These are phyloP conservation scores for Lathyrus tuberosus DNA, from an alignment of 306 rosid genomes.

Conservation along the genomic window DNA sequence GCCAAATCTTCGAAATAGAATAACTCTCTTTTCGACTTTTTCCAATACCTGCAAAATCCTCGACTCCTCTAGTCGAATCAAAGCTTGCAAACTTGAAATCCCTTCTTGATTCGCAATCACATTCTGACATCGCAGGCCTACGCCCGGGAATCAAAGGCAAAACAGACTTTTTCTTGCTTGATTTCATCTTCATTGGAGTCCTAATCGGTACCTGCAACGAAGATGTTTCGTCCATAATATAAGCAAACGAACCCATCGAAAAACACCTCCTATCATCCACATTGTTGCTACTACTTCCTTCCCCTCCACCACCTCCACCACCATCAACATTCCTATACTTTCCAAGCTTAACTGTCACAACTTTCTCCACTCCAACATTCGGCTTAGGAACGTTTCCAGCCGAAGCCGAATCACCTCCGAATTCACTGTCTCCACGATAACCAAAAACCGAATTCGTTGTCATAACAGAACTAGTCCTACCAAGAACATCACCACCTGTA, in stretches of 20 bases:
- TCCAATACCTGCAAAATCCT: slow-evolving; percentile 36
- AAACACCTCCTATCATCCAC: slow-evolving; percentile 85
- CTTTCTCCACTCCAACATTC: slow-evolving; percentile 42
- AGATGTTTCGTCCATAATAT: slow-evolving; percentile 81
- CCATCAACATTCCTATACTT: slow-evolving; percentile 75
- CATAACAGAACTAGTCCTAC: slow-evolving; percentile 56
- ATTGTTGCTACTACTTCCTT: slow-evolving; percentile 50
- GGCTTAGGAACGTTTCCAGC: slow-evolving; percentile 41
- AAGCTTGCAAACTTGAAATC: slow-evolving; percentile 66
- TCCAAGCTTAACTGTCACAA: slow-evolving; percentile 81
- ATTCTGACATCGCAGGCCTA: slow-evolving; percentile 82
- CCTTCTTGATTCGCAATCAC: slow-evolving; percentile 75
- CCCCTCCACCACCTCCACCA: slow-evolving; percentile 50
- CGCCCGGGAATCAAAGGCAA: slow-evolving; percentile 69
- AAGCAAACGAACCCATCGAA: slow-evolving; percentile 91
- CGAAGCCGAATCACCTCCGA: slow-evolving; percentile 47
- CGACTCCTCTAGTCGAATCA: slow-evolving; percentile 40
- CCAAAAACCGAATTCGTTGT: slow-evolving; percentile 51
- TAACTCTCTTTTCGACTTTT: slow-evolving; percentile 66
- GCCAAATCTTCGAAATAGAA: slow-evolving; percentile 89
- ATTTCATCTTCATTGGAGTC: slow-evolving; percentile 54
- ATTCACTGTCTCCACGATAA: slow-evolving; percentile 43
- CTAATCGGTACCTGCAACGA: slow-evolving; percentile 75
- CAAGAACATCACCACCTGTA: slow-evolving; percentile 19
- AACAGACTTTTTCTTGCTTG: slow-evolving; percentile 56